Base-by-base conservation (phyloP, 2,329 filamentous ascomycete genomes). In the Trichoderma brevicompactum region DNA sequence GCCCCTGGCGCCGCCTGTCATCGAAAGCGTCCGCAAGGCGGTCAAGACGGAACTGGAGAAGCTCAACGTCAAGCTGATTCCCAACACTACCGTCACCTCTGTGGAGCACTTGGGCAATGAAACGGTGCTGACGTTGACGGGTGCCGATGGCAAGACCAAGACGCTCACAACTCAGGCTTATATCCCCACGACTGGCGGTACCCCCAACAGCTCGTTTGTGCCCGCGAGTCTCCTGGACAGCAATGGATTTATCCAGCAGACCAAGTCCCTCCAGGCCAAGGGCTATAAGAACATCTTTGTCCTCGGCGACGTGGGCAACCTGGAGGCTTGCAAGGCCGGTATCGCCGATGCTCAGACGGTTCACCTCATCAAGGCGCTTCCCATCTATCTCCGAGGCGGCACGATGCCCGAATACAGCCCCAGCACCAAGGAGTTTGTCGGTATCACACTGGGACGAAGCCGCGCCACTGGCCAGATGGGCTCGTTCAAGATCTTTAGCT, bases 161-260 rank as follows among this genome's bases (percentile, higher is more conserved):
- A 79, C 75, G 3, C 71, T 85, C 58, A 72, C 71, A 13, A 73
- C 79, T 0, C 79, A 82, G 69, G 73, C 83, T 0, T 80, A 82
- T 70, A 71, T 86, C 13, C 82, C 83, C 0, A 78, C 82, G 0
- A 80, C 77, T 41, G 84, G 84, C 49, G 66, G 79, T 4, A 58
- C 71, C 0, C 77, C 79, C 65, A 86, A 86, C 74, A 80, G 79
- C 0, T 70, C 72, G 5, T 83, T 83, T 68, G 71, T 76, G 38
- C 79, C 81, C 3, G 66, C 72, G 7, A 60, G 68, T 1, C 71
- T 83, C 65, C 74, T 78, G 17, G 77, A 79, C 43, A 61, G 65
- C 28, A 43, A 65, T 0, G 76, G 75, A 7, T 76, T 72, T 63
- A 65, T 83, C 59, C 73, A 74, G 66, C 78, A 81, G 69, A 78